These are phyloP conservation scores for Apophysomyces variabilis DNA, from an alignment of 371 early-diverging fungal genomes.

Conservation along the genomic window DNA sequence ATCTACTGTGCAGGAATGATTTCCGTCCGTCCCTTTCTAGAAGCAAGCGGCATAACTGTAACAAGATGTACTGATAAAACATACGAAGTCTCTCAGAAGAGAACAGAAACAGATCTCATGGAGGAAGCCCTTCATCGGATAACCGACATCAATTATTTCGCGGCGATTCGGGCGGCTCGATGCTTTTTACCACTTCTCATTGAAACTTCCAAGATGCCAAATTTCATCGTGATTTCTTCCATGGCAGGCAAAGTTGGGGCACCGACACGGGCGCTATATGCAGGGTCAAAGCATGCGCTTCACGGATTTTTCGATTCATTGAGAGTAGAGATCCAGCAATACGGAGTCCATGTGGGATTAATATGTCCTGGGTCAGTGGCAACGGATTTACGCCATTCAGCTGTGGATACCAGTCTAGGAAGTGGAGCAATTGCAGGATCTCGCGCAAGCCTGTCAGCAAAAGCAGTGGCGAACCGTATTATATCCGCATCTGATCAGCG, in stretches of 20 bases:
- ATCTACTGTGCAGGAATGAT: conserved; percentile 74
- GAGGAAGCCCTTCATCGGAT: conserved; percentile 43
- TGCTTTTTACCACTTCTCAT: conserved; percentile 65
- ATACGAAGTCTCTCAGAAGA: conserved; percentile 14
- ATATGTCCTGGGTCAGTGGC: conserved; percentile 81
- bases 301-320: conserved; percentile 87
- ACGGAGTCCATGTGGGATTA: conserved; percentile 67
- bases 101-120: conserved; percentile 9
- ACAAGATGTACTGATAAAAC: conserved; percentile 1
- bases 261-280: conserved; percentile 84
- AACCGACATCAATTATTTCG: conserved; percentile 68
- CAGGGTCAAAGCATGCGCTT: conserved; percentile 83
- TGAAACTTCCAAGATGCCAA: conserved; percentile 49
- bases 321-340: conserved; percentile 71
- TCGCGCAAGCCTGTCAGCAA: conserved; percentile 65
- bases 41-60: conserved; percentile 47
- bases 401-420: conserved; percentile 58
- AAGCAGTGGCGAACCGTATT: conserved; percentile 63
- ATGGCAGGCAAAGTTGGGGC: conserved; percentile 81
- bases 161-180: conserved; percentile 65
- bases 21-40: conserved; percentile 63
- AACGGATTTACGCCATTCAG: conserved; percentile 73
- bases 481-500: conserved; percentile 65
- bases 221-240: conserved; percentile 80
- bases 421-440: conserved; percentile 53